Evolutionary conservation across 2,329 filamentous ascomycete species (phyloP).

Genomic region (Dryadomyces quercivorus): DNA sequence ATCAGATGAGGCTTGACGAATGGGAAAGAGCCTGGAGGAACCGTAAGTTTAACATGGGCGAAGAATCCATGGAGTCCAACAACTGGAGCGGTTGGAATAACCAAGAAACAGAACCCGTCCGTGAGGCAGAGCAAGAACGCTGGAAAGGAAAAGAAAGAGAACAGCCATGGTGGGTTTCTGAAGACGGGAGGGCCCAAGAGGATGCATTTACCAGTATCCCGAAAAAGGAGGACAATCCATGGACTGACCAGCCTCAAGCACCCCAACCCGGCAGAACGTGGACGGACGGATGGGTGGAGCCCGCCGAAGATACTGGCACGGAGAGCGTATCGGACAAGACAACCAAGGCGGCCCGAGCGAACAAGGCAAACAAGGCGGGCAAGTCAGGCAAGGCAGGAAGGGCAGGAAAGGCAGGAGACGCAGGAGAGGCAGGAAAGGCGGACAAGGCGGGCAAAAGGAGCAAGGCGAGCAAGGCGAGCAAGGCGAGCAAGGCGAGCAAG

Average conservation of each 20-base stretch:
- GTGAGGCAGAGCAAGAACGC: neutral
- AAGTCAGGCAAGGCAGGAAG: no score
- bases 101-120: neutral
- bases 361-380: no score
- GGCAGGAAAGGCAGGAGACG: no score
- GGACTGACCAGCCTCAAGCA: neutral
- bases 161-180: neutral
- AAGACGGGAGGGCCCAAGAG: neutral
- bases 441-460: no score
- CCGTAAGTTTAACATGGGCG: slow-evolving; percentile 2
- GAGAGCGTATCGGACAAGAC: no score
- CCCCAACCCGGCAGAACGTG: no score
- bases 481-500: no score
- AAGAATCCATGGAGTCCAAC: neutral
- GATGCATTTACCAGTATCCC: neutral
- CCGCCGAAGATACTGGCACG: no score
- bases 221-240: neutral
- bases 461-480: no score
- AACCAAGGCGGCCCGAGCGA: no score
- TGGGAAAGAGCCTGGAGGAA: slow-evolving; percentile 4
- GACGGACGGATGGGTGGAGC: no score
- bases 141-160: neutral
- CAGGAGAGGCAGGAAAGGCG: no score
- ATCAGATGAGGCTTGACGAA: neutral
- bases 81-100: slow-evolving; percentile 2